Base-by-base conservation (phyloP, 768 basidiomycete genomes). In the Rhodotorula graminis region DNA sequence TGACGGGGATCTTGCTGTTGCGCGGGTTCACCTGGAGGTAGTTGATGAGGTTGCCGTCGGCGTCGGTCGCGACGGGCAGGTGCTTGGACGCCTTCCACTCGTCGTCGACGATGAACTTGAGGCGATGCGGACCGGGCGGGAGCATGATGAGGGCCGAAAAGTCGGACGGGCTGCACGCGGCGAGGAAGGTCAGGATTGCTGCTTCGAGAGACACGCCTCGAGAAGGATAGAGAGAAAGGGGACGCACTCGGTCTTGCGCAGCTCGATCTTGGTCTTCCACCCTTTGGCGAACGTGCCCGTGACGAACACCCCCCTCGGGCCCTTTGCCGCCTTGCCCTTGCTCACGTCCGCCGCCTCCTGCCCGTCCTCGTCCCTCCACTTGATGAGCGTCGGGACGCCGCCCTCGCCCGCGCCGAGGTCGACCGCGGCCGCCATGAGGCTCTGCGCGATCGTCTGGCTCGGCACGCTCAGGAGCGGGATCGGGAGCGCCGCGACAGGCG, bases 41-140 rank as follows among this genome's bases (percentile, higher is more conserved):
- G 82, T 98, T 98, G 65, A 95, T 92, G 58, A 98, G 84, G 40
- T 89, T 90, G 46, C 95, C 95, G 65, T 84, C 83, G 78, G 93
- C 90, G 80, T 97, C 93, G 79, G 93, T 92, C 60, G 94, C 92
- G 1, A 92, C 88, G 12, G 91, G 90, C n/a, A 88, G 78, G 69
- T 82, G 79, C 76, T 82, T 82, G 21, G 83, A 83, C 65, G 83
- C 87, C 72, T 89, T 87, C 88, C 89, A 92, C 59, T 88, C 86
- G 60, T 90, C 91, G 80, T 98, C 95, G 71, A 98, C 91, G 75
- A 97, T 87, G 84, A 96, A 98, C 69, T 93, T 91, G 80, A 97
- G 85, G 75, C 93, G 91, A 79, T 97, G 93, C 0, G 93, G 93
- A 25, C 95, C 95, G 0, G 93, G 92, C 18, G 87, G 86, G 1